Conservation (phyloP, 192 early-diverging fungal species). For the Chytriomyces sp. region DNA sequence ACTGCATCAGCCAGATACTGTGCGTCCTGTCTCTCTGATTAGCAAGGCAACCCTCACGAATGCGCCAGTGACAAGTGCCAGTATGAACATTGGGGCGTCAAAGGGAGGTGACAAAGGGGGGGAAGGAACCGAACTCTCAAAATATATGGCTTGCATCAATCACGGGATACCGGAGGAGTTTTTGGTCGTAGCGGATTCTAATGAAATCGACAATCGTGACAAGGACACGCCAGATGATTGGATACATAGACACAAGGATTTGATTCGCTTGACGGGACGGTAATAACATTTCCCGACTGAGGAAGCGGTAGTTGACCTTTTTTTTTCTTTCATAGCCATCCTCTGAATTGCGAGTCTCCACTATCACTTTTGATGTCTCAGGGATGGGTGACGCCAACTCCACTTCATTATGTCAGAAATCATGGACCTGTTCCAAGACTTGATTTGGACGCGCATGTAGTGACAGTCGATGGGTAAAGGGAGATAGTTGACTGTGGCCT, state of each 20-base stretch:
- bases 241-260: constrained; percentile 44
- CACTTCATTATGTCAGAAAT: constrained; percentile 71
- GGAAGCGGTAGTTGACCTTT: too few species aligned
- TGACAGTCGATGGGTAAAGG: constrained; percentile 54
- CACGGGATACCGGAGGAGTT: too few species aligned
- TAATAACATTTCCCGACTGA: not conserved
- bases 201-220: constrained; percentile 19
- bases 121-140: too few species aligned
- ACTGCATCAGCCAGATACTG: too few species aligned
- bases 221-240: constrained; percentile 47
- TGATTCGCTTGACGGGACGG: constrained; percentile 52
- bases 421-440: constrained; percentile 68
- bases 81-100: too few species aligned
- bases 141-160: too few species aligned
- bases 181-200: not conserved
- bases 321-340: constrained; percentile 39
- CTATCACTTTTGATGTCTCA: constrained; percentile 39
- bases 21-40: too few species aligned
- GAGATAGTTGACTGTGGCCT: too few species aligned
- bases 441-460: constrained; percentile 39
- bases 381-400: constrained; percentile 62
- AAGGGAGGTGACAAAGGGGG: too few species aligned
- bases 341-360: constrained; percentile 59
- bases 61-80: too few species aligned
- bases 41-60: too few species aligned